Conservation (phyloP, 768 basidiomycete species). For the Holtermanniella nyarrowii region DNA sequence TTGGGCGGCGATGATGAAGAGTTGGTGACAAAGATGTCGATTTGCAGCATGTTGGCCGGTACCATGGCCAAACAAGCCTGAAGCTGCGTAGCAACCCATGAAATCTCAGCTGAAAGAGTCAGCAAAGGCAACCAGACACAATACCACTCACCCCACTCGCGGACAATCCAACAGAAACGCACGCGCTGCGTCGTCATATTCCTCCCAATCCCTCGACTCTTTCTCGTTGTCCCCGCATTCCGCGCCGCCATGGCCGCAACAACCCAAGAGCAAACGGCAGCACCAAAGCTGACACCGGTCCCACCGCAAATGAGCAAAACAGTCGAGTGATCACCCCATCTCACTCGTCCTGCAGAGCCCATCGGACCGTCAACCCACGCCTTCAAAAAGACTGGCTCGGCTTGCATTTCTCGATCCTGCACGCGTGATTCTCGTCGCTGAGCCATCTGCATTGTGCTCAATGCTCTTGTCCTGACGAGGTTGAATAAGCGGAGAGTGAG, state of each 20-base stretch:
- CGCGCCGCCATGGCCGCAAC: constrained; percentile 53
- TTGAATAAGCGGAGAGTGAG: constrained; percentile 62
- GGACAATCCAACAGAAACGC: constrained; percentile 65
- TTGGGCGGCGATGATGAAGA: constrained; percentile 1
- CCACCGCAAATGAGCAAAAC: constrained; percentile 61
- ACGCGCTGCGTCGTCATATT: constrained; percentile 49
- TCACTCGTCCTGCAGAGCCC: constrained; percentile 53
- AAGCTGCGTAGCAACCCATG: constrained; percentile 62
- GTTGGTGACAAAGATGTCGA: constrained; percentile 66
- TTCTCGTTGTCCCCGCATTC: constrained; percentile 41
- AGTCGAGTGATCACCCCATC: constrained; percentile 54
- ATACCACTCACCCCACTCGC: constrained; percentile 56
- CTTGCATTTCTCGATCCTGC: constrained; percentile 10
- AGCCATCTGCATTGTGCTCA: constrained; percentile 13
- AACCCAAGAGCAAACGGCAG: constrained; percentile 56
- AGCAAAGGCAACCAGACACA: background rate
- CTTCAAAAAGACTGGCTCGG: constrained; percentile 45
- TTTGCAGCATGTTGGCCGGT: constrained; percentile 46
- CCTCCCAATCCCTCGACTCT: constrained; percentile 45
- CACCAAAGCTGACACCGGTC: constrained; percentile 63
- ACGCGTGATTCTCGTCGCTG: constrained; percentile 10
- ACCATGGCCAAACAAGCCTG: constrained; percentile 55
- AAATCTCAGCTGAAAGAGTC: constrained; percentile 52
- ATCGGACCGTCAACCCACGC: constrained; percentile 60
- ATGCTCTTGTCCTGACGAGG: constrained; percentile 40